phyloP scores from a whole-genome alignment of 177 flowering plant genomes.

The Vitis hybrid region DNA sequence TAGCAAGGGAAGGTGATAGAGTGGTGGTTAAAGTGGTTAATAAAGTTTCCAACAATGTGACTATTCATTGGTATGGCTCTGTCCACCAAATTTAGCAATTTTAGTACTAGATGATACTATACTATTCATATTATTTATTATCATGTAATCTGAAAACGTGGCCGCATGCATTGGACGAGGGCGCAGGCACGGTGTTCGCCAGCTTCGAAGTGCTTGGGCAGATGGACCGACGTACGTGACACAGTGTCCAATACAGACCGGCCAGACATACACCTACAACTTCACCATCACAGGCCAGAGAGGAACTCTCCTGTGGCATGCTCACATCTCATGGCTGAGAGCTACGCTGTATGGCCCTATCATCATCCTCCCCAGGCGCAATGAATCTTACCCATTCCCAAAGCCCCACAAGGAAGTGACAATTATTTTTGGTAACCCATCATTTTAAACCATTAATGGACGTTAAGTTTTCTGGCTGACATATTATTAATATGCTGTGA shows the following conservation, averaged over 20 bases:
- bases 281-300: conserved; percentile 54
- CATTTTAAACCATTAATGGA: not conserved
- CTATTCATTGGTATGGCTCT: conserved; percentile 49
- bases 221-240: conserved; percentile 68
- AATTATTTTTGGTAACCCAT: conserved; percentile 38
- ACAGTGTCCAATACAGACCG: conserved; percentile 61
- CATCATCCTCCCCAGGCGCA: conserved; percentile 46
- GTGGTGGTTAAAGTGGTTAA: conserved; percentile 55
- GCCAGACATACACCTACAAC: conserved; percentile 50
- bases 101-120: too few species aligned
- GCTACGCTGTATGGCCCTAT: conserved; percentile 53
- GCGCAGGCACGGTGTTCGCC: conserved; percentile 60
- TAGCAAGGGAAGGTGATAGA: conserved; percentile 57
- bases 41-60: conserved; percentile 42
- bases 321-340: conserved; percentile 59
- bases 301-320: conserved; percentile 64
- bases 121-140: too few species aligned
- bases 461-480: not conserved
- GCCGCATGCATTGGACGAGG: not conserved
- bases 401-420: conserved; percentile 57
- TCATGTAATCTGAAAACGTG: too few species aligned
- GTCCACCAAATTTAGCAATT: not conserved
- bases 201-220: conserved; percentile 50
- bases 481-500: not conserved
- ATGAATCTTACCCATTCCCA: conserved; percentile 45